Percentiles rank a stretch among this genome's conserved stretches.
phyloP scores from a whole-genome alignment of 2,329 filamentous ascomycete species.

The Ceratocystis smalleyi region DNA sequence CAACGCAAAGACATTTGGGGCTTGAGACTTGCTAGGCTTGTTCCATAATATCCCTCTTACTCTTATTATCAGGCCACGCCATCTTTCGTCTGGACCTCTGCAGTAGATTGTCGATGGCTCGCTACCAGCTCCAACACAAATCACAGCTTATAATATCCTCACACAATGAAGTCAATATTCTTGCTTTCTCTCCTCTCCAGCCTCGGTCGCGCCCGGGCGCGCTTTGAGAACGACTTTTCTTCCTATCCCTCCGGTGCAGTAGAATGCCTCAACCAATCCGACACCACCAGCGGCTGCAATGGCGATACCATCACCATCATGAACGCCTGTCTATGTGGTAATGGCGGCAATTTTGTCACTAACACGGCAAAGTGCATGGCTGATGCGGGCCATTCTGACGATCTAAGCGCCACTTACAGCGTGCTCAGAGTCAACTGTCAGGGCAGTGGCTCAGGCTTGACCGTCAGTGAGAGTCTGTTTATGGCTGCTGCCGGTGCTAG shows the following conservation, averaged over 20 bases:
- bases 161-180: conserved; percentile 12
- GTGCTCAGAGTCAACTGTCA: conserved; percentile 31
- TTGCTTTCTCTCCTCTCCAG: conserved; percentile 23
- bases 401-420: conserved; percentile 30
- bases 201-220: conserved; percentile 19
- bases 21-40: neutral
- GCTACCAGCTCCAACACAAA: neutral
- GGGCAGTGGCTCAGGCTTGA: conserved; percentile 30
- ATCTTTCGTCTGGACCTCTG: neutral
- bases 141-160: neutral
- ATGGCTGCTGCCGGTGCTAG: conserved; percentile 20
- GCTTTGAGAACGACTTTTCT: conserved; percentile 23
- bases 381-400: conserved; percentile 21
- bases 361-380: conserved; percentile 33
- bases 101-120: neutral
- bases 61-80: neutral
- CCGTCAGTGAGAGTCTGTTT: conserved; percentile 29
- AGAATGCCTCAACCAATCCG: conserved; percentile 30
- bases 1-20: neutral
- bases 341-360: conserved; percentile 34
- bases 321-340: conserved; percentile 36
- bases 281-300: conserved; percentile 28
- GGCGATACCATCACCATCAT: conserved; percentile 27
- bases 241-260: conserved; percentile 25
- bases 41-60: neutral